phyloP scores from a whole-genome alignment of 441 rosid species.

The Arabidopsis lyrata region DNA sequence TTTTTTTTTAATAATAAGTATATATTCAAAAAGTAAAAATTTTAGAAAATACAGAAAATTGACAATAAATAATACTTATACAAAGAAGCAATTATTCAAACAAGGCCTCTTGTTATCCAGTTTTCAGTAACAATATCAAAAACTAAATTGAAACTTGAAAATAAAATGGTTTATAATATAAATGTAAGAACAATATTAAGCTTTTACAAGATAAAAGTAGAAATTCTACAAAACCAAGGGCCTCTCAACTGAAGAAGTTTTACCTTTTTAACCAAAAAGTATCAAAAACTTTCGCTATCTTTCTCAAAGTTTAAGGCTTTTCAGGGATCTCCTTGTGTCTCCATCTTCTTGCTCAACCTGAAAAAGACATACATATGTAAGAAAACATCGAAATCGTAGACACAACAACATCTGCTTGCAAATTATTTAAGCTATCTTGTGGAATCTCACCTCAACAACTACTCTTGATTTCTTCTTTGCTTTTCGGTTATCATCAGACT shows the following conservation, averaged over 20 bases:
- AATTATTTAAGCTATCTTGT: neutral
- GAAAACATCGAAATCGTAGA: neutral
- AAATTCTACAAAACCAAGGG: slow-evolving; percentile 25
- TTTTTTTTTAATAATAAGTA: too few relatives aligned
- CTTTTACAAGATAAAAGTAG: slow-evolving; percentile 16
- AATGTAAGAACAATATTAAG: slow-evolving; percentile 10
- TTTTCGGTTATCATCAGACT: slow-evolving; percentile 53
- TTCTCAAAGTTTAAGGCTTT: slow-evolving; percentile 33
- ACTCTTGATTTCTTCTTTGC: slow-evolving; percentile 70
- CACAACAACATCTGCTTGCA: neutral
- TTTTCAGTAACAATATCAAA: neutral
- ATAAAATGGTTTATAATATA: slow-evolving; percentile 14
- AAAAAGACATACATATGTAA: slow-evolving; percentile 10
- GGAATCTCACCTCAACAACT: slow-evolving; percentile 60
- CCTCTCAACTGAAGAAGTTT: slow-evolving; percentile 2
- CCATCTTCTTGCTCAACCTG: slow-evolving; percentile 72
- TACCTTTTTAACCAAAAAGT: neutral
- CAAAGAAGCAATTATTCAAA: neutral
- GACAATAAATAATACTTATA: too few relatives aligned
- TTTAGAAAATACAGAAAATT: too few relatives aligned
- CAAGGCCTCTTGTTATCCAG: neutral
- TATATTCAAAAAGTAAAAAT: too few relatives aligned
- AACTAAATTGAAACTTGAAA: neutral
- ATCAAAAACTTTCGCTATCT: slow-evolving; percentile 1
- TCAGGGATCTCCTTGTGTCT: slow-evolving; percentile 44